Conservation (phyloP, 768 basidiomycete genomes). For the Cystofilobasidium bisporidii region DNA sequence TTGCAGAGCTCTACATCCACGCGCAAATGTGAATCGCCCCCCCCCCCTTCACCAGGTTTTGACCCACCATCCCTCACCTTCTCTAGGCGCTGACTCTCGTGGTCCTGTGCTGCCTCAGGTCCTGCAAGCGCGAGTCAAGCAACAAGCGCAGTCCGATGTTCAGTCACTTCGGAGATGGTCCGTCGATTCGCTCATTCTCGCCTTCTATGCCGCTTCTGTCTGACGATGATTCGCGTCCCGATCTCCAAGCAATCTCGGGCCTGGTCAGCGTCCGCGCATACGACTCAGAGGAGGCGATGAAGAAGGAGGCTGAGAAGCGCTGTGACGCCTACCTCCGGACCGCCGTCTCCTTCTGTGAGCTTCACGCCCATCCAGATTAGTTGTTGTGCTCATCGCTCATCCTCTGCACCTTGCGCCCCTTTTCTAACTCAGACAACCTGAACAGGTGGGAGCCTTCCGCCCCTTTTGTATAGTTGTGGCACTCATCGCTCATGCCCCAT, state of each 20-base stretch:
- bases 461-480: too few relatives aligned
- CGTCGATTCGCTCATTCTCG: not conserved
- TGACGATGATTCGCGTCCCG: too few relatives aligned
- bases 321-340: constrained; percentile 48
- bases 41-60: too few relatives aligned
- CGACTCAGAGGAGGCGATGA: constrained; percentile 46
- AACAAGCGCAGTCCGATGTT: constrained; percentile 48
- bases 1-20: constrained; percentile 42
- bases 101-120: too few relatives aligned
- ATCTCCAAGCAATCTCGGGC: constrained; percentile 47
- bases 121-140: constrained; percentile 50
- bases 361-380: constrained; percentile 34
- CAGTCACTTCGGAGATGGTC: constrained; percentile 39
- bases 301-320: constrained; percentile 45
- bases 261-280: constrained; percentile 57
- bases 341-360: constrained; percentile 42
- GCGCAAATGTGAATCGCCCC: constrained; percentile 41
- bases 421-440: not conserved
- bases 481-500: too few relatives aligned
- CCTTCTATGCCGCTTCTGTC: too few relatives aligned
- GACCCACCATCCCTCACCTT: not conserved
- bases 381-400: not conserved
- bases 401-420: too few relatives aligned
- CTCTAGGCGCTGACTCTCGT: too few relatives aligned
- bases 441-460: too few relatives aligned